phyloP scores from a whole-genome alignment of 2,329 filamentous ascomycete species.

The Apiospora marii region DNA sequence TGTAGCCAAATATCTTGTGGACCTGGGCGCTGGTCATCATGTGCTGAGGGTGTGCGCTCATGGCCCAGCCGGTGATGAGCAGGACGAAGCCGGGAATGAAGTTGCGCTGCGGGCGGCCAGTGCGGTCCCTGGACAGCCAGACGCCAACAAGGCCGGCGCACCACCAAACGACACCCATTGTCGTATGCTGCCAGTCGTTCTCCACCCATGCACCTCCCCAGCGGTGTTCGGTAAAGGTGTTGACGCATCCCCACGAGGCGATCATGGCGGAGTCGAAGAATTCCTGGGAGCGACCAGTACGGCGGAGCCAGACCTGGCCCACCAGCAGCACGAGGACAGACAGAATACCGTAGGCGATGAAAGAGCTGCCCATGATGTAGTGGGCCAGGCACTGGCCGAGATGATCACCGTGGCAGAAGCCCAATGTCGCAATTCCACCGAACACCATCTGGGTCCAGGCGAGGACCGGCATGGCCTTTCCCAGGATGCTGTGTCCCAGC shows the following conservation, averaged over 20 bases:
- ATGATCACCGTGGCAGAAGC: slow-evolving; percentile 93
- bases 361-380: slow-evolving; percentile 98
- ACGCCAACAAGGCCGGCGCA: slow-evolving; percentile 88
- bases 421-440: slow-evolving; percentile 89
- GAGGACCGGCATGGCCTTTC: slow-evolving; percentile 85
- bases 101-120: slow-evolving; percentile 89
- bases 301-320: slow-evolving; percentile 85
- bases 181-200: slow-evolving; percentile 97
- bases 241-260: slow-evolving; percentile 94
- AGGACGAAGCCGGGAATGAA: slow-evolving; percentile 93
- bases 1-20: slow-evolving; percentile 91
- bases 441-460: slow-evolving; percentile 96
- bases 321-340: slow-evolving; percentile 87
- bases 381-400: slow-evolving; percentile 92
- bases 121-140: slow-evolving; percentile 86
- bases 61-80: slow-evolving; percentile 91
- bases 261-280: slow-evolving; percentile 96
- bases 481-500: slow-evolving; percentile 78
- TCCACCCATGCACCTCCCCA: slow-evolving; percentile 90
- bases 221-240: slow-evolving; percentile 96
- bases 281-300: slow-evolving; percentile 88
- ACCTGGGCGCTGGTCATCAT: slow-evolving; percentile 86
- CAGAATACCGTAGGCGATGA: slow-evolving; percentile 91
- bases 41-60: slow-evolving; percentile 90
- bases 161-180: slow-evolving; percentile 99